Base-by-base conservation (phyloP, 768 basidiomycete species). In the Naganishia vishniacii region DNA sequence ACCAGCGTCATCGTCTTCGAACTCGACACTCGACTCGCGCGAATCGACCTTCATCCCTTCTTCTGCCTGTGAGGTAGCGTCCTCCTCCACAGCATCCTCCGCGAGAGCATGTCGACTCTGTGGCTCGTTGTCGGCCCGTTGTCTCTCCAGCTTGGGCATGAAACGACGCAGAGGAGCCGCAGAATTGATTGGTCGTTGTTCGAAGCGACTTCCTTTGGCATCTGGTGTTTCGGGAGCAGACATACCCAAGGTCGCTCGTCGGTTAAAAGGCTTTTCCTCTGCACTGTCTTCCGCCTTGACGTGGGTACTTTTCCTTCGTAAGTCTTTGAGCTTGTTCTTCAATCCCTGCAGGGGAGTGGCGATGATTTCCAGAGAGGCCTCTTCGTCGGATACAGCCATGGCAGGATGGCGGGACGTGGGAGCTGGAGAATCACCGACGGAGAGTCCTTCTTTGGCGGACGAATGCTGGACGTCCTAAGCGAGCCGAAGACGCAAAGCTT, bases 201-300 rank as follows among this genome's bases (percentile, higher is more conserved):
- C 34, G 37, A 56, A 56, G 4, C 37, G 53, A 23, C 34, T 25
- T 23, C 40, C 18, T n/a, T 26, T 4, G 20, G 34, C 34, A 11
- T 16, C 25, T 2, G 53, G 53, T 9, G 53, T 56, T 34, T 25
- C 23, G 25, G 53, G 53, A 2, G 18, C 37, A 18, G 53, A 12
- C 9, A 56, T 4, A 31, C 53, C 53, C 6, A 56, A 34, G 40
- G 53, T 41, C 20, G 53, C 53, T 11, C 53, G 32, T 40, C 53
- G 32, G 37, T 56, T 56, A 23, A 56, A 56, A 9, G 53, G 53
- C 53, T 56, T 41, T 15, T 56, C 34, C 53, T 56, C 48, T n/a
- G 11, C 53, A 34, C 15, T 37, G 23, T 25, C 53, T 34, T 56
- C 53, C 37, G 53, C 32, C 4, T 56, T 56, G 37, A 37, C 53